Evolutionary conservation across 2,329 filamentous ascomycete genomes (phyloP).

Genomic region (Capronia coronata): DNA sequence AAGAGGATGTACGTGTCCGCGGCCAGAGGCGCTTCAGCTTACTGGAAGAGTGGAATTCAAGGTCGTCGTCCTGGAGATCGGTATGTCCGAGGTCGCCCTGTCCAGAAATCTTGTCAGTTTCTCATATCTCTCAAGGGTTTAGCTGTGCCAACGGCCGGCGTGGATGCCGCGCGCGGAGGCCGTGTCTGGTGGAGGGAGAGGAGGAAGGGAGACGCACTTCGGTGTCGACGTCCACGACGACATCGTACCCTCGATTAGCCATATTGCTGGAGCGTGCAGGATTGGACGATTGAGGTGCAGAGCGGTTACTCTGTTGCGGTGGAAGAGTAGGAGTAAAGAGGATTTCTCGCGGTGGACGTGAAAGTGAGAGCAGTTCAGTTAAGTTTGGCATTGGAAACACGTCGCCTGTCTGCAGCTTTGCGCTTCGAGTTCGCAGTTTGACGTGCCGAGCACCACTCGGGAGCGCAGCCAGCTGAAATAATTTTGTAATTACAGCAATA

Average conservation of each 20-base stretch:
- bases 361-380: neutral
- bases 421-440: neutral
- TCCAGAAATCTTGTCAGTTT: neutral
- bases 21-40: conserved; percentile 26
- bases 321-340: neutral
- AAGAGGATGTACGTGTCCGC: too few species aligned
- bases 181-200: neutral
- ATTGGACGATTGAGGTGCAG: neutral
- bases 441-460: neutral
- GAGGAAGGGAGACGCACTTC: conserved; percentile 56
- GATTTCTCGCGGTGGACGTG: too few species aligned
- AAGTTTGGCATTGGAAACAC: conserved; percentile 7
- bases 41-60: conserved; percentile 95
- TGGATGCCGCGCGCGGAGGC: too few species aligned
- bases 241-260: conserved; percentile 88
- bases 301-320: neutral
- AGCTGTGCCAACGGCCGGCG: too few species aligned
- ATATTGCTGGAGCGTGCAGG: conserved; percentile 42
- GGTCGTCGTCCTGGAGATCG: conserved; percentile 85
- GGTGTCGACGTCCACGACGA: conserved; percentile 93
- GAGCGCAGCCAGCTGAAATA: neutral
- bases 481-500: conserved; percentile 3
- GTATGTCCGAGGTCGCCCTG: conserved; percentile 97
- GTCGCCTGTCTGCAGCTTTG: conserved; percentile 6
- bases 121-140: too few species aligned